A percentile compares a stretch with the other conserved stretches of the same genome.
Conservation (phyloP, 768 basidiomycete species). For the Podaxis pistillaris region DNA sequence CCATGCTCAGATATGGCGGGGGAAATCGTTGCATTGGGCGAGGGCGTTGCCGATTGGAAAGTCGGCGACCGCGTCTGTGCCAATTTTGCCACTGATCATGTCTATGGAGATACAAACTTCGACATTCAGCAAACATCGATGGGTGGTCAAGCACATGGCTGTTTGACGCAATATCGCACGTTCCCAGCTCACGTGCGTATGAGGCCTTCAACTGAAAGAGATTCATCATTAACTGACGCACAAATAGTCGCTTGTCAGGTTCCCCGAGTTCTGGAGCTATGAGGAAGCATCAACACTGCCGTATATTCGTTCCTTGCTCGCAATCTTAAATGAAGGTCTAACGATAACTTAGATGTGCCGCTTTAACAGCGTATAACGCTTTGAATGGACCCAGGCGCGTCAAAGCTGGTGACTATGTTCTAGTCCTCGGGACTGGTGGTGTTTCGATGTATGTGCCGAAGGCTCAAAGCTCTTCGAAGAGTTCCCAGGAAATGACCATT, state of each 20-base stretch:
- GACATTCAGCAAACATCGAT: conserved; percentile 35
- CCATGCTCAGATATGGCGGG: conserved; percentile 56
- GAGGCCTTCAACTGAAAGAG: background rate
- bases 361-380: conserved; percentile 64
- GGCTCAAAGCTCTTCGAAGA: background rate
- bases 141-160: conserved; percentile 50
- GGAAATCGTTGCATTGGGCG: conserved; percentile 48
- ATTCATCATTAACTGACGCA: background rate
- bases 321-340: background rate
- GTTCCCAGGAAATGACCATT: background rate
- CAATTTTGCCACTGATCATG: conserved; percentile 48
- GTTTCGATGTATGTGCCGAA: conserved; percentile 44
- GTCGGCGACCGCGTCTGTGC: conserved; percentile 56
- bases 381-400: conserved; percentile 47
- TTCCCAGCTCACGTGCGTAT: conserved; percentile 27
- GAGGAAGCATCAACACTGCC: conserved; percentile 12
- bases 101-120: conserved; percentile 40
- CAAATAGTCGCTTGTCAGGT: conserved; percentile 42
- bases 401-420: conserved; percentile 59
- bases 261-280: conserved; percentile 53
- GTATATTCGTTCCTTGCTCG: background rate
- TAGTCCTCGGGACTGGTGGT: conserved; percentile 58
- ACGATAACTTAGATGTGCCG: conserved; percentile 44
- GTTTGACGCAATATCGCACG: conserved; percentile 52
- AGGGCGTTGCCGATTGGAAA: conserved; percentile 46